Evolutionary conservation across 306 rosid species (phyloP), one percentile per base, ranked within the genome.

Genomic region (Fragaria nilgerrensis): DNA sequence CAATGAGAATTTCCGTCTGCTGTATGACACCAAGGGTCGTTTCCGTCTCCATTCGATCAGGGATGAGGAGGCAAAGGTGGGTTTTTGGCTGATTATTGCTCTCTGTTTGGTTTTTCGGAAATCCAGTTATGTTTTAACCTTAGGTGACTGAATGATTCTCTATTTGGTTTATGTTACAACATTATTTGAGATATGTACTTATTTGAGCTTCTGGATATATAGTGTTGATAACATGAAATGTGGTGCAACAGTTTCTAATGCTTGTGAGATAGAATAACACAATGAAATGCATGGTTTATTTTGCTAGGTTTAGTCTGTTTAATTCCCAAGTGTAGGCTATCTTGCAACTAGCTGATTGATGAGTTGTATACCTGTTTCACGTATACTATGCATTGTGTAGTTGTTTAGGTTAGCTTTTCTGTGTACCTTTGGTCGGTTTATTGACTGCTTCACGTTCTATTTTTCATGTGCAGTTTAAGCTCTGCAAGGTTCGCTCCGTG

Each of bases 61-160:
- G 81, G 98, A 93, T 58, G 98, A 93, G 1, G 96, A 90, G 85
- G 88, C 96, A 0, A 93, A 90, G 98, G 98, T 93, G 45, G 41
- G 84, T 50, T 7, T 25, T 44, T 43, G 0, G 45, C 9, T 43
- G 13, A 32, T 32, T 14, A 44, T 45, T 45, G 4, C 2, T 55
- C 23, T 55, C 23, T 56, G 17, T 56, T 63, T 25, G 36, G 19
- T 74, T 9, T 45, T 25, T 20, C 13, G 20, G n/a, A 53, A 53
- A 20, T 75, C 16, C 11, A 7, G 0, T 61, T 41, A 1, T 25
- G 56, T 41, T 29, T 11, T 41, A 13, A 17, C 7, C 25, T 73
- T 9, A 4, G 5, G 2, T 34, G 17, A n/a, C 17, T 45, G 22
- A 3, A 3, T 14, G 1, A 14, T 7, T 49, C 5, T 45, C 9